Conservation (phyloP, 257 asterid genomes). For the Primulina eburnea region DNA sequence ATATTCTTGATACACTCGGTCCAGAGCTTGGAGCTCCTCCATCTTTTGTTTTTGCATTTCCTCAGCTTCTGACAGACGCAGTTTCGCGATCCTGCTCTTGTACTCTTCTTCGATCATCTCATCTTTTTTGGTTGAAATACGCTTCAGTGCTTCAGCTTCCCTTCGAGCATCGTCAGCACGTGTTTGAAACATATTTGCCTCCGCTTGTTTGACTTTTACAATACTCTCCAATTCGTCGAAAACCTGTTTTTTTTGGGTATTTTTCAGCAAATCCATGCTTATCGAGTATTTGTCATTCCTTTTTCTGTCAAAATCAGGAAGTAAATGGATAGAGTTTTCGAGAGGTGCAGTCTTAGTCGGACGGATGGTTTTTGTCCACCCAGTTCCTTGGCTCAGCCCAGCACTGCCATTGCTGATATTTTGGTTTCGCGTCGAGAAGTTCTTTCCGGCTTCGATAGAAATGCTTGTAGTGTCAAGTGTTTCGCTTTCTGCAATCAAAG, state of each 20-base stretch:
- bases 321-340: constrained; percentile 44
- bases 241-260: constrained; percentile 43
- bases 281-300: constrained; percentile 35
- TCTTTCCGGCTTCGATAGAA: constrained; percentile 44
- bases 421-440: constrained; percentile 40
- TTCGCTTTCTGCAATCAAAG: constrained; percentile 49
- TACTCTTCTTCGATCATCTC: constrained; percentile 84
- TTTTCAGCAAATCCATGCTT: constrained; percentile 43
- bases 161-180: constrained; percentile 93
- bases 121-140: constrained; percentile 54
- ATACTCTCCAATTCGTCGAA: constrained; percentile 91
- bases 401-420: constrained; percentile 50
- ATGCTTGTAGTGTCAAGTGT: constrained; percentile 37
- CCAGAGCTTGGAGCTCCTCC: constrained; percentile 73
- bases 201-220: constrained; percentile 85
- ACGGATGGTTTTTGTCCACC: constrained; percentile 53
- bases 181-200: constrained; percentile 83
- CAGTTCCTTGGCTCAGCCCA: constrained; percentile 57
- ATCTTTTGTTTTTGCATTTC: constrained; percentile 83
- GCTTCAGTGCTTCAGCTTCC: constrained; percentile 83
- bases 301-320: constrained; percentile 40
- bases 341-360: constrained; percentile 51
- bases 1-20: constrained; percentile 74
- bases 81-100: constrained; percentile 49
- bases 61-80: constrained; percentile 81